Percentiles rank a stretch among this genome's conserved stretches.
Conservation (phyloP, 176 grass and related monocot species). For the Luzula sylvatica region DNA sequence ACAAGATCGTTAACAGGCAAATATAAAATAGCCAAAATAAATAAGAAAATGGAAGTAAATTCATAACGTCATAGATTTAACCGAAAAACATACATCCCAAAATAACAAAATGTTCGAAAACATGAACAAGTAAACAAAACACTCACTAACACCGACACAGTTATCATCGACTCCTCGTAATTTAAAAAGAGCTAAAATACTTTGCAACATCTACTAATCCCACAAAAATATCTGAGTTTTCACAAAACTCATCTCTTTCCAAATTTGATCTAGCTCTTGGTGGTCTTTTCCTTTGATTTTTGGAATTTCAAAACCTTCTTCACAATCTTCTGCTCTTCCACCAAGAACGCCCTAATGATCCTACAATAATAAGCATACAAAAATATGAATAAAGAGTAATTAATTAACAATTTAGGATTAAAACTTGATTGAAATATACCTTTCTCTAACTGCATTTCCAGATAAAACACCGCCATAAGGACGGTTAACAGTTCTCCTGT, state of each 20-base stretch:
- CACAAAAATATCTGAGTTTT: conserved; percentile 48
- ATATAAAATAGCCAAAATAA: neutral
- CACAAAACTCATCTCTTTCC: conserved; percentile 20
- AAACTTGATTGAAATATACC: neutral
- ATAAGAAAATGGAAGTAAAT: neutral
- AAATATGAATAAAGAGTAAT: neutral
- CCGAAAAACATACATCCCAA: conserved; percentile 11
- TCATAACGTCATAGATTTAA: neutral
- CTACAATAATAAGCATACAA: conserved; percentile 10
- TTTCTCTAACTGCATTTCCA: conserved; percentile 29
- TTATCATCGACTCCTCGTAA: conserved; percentile 21
- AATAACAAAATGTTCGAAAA: conserved; percentile 29
- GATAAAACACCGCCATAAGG: conserved; percentile 31
- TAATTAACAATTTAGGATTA: neutral
- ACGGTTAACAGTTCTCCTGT: conserved; percentile 32
- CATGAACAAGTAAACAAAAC: conserved; percentile 33
- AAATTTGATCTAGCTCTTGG: conserved; percentile 40
- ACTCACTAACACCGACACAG: conserved; percentile 39
- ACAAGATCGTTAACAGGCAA: neutral
- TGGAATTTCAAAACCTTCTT: conserved; percentile 98
- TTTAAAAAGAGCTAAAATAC: conserved; percentile 25
- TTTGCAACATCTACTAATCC: conserved; percentile 42
- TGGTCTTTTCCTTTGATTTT: conserved; percentile 65
- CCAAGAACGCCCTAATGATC: conserved; percentile 84
- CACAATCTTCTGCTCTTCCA: conserved; percentile 99